phyloP scores from a whole-genome alignment of 352 stramenopile species.

The Globisporangium nunn region DNA sequence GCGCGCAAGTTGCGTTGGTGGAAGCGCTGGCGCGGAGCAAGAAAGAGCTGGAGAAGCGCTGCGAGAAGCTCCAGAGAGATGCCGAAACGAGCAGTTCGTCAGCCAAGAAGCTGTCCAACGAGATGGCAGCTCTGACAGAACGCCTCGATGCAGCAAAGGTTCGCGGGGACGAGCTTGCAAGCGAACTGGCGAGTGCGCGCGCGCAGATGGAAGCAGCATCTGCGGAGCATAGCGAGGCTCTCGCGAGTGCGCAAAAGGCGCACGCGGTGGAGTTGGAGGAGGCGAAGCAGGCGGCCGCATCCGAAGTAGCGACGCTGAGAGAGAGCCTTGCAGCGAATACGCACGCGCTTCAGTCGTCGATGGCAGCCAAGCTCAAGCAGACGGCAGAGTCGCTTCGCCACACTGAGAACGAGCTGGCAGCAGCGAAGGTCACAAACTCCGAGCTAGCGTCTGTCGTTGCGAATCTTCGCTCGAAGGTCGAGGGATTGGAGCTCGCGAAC shows the following conservation, averaged over 20 bases:
- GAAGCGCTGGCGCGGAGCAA: background rate
- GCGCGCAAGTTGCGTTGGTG: background rate
- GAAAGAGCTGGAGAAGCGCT: background rate
- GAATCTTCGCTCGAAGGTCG: conserved; percentile 11
- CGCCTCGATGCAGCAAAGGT: background rate
- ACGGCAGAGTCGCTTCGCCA: background rate
- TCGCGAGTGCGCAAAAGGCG: conserved; percentile 6
- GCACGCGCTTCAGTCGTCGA: conserved; percentile 5
- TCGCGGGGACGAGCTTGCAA: conserved; percentile 1
- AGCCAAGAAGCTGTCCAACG: background rate
- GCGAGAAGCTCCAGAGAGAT: background rate
- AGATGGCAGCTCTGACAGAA: background rate
- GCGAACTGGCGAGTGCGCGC: background rate
- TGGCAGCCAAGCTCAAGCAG: conserved; percentile 12
- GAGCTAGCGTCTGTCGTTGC: conserved; percentile 15
- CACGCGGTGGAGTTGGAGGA: conserved; percentile 12
- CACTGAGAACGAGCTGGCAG: conserved; percentile 4
- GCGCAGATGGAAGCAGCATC: background rate
- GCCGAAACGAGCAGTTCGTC: too few relatives aligned
- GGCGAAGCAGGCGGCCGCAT: conserved; percentile 6
- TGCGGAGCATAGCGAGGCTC: background rate
- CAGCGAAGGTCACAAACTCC: conserved; percentile 12
- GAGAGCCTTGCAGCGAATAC: background rate
- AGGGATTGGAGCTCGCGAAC: conserved; percentile 23
- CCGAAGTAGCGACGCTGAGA: background rate